These are phyloP conservation scores for Bothriochloa decipiens DNA, from an alignment of 176 grass and related monocot genomes.

Conservation along the genomic window DNA sequence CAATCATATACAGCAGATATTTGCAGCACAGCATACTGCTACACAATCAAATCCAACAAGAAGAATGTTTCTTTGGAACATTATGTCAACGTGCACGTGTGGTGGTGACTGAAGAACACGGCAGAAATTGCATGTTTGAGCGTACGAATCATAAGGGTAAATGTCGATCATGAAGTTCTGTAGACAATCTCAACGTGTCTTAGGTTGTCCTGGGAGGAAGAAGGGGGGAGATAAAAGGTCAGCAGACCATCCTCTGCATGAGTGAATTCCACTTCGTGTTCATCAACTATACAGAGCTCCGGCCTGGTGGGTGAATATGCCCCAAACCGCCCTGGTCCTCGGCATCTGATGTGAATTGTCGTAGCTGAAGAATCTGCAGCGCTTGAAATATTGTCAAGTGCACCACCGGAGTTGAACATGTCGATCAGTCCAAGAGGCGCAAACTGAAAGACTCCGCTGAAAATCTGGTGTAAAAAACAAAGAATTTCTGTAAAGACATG, in stretches of 20 bases:
- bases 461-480: slow-evolving; percentile 33
- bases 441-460: slow-evolving; percentile 26
- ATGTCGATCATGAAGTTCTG: slow-evolving; percentile 2
- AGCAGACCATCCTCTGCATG: slow-evolving; percentile 37
- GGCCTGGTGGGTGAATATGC: slow-evolving; percentile 50
- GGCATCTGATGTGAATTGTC: slow-evolving; percentile 39
- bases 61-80: no score
- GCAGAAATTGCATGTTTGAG: neutral
- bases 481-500: neutral
- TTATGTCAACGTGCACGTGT: neutral
- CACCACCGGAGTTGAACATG: slow-evolving; percentile 70
- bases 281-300: slow-evolving; percentile 41
- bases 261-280: slow-evolving; percentile 41
- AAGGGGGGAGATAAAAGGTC: slow-evolving; percentile 29
- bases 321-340: slow-evolving; percentile 51
- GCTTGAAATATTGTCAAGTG: slow-evolving; percentile 28
- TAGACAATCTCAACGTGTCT: slow-evolving; percentile 42
- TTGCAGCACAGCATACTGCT: neutral
- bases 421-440: slow-evolving; percentile 52
- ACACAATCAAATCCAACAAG: neutral
- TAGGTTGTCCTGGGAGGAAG: neutral
- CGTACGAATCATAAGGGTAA: neutral
- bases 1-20: neutral
- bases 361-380: slow-evolving; percentile 24
- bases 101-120: neutral